Evolutionary conservation across 2,329 filamentous ascomycete species (phyloP).

Genomic region (Diplodia intermedia): DNA sequence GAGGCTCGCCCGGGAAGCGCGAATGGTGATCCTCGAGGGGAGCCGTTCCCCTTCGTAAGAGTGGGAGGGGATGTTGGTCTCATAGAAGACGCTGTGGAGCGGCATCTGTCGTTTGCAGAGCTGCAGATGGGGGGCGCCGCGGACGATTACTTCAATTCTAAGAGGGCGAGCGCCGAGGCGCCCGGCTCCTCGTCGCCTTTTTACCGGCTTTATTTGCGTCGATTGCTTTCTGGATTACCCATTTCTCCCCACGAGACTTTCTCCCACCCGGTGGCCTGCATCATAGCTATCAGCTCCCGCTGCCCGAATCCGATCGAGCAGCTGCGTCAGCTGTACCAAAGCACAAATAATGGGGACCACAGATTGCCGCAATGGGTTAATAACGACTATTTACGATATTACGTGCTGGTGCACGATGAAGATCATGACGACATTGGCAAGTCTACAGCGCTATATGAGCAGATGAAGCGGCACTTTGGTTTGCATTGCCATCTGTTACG

Average conservation of each 20-base stretch:
- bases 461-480: slow-evolving; percentile 99
- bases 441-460: slow-evolving; percentile 89
- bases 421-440: slow-evolving; percentile 91
- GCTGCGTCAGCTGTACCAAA: slow-evolving; percentile 80
- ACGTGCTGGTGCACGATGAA: slow-evolving; percentile 95
- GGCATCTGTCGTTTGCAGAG: slow-evolving; percentile 79
- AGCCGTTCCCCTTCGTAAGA: slow-evolving; percentile 46
- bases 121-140: slow-evolving; percentile 46
- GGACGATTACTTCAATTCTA: slow-evolving; percentile 54
- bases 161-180: slow-evolving; percentile 40
- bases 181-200: slow-evolving; percentile 69
- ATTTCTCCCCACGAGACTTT: slow-evolving; percentile 90
- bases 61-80: slow-evolving; percentile 65
- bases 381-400: slow-evolving; percentile 91
- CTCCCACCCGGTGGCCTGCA: slow-evolving; percentile 88
- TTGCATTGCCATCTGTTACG: slow-evolving; percentile 92
- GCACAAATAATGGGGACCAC: slow-evolving; percentile 78
- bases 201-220: slow-evolving; percentile 83
- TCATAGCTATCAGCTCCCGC: slow-evolving; percentile 93
- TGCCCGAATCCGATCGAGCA: slow-evolving; percentile 86
- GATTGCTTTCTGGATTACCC: slow-evolving; percentile 79
- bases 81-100: slow-evolving; percentile 80
- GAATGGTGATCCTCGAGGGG: slow-evolving; percentile 33
- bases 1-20: slow-evolving; percentile 45
- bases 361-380: slow-evolving; percentile 85